These are phyloP conservation scores for Colletotrichum simmondsii DNA, from an alignment of 2,329 filamentous ascomycete genomes.

Conservation along the genomic window DNA sequence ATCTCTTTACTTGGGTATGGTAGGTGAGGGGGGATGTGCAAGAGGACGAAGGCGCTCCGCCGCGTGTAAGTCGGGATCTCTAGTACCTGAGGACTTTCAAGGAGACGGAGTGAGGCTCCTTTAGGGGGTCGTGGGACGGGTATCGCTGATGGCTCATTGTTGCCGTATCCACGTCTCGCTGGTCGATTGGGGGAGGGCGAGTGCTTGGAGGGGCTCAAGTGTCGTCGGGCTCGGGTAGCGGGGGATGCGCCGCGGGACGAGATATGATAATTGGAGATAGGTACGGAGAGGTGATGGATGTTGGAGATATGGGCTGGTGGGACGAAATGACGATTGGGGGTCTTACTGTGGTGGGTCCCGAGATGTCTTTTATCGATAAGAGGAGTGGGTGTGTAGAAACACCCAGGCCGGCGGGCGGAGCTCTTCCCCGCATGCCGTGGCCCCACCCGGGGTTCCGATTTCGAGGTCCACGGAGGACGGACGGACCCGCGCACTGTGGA, in stretches of 20 bases:
- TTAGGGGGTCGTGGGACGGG: conserved; percentile 66
- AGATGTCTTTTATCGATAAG: background rate
- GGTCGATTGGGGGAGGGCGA: background rate
- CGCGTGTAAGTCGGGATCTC: background rate
- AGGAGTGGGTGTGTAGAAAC: background rate
- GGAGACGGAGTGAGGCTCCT: conserved; percentile 83
- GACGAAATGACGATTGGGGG: conserved; percentile 15
- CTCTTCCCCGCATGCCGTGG: background rate
- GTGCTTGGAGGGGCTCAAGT: background rate
- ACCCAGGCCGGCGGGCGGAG: background rate
- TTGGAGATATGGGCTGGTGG: background rate
- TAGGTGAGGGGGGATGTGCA: no score
- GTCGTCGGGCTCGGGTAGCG: background rate
- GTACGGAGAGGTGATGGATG: background rate
- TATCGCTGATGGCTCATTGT: conserved; percentile 69
- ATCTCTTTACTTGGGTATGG: no score
- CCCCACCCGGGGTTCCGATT: background rate
- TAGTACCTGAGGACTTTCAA: conserved; percentile 81
- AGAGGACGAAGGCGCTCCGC: background rate
- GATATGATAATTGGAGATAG: background rate
- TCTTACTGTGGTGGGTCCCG: conserved; percentile 1
- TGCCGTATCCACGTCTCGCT: background rate
- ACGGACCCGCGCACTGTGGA: background rate
- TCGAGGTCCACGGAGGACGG: background rate
- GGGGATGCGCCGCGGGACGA: background rate